A percentile compares a stretch with the other conserved stretches of the same genome.
Evolutionary conservation across 2,329 filamentous ascomycete species (phyloP).

Genomic region (Colletotrichum noveboracense): DNA sequence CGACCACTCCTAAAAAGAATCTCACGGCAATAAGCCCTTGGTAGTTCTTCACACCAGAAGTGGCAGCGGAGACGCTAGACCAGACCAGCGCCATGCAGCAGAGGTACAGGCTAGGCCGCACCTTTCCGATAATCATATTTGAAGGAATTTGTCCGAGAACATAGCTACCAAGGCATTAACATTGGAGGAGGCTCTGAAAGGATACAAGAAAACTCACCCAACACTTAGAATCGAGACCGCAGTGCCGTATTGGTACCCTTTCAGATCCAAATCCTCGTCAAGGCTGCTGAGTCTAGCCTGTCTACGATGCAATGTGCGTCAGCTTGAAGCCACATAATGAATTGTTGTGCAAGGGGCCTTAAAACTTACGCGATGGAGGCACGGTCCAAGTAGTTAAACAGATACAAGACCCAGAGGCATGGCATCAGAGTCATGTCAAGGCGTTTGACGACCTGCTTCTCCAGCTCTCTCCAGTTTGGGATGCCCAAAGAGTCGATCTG

Average conservation of each 20-base stretch:
- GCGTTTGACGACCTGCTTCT: conserved; percentile 24
- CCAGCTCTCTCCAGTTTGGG: conserved; percentile 23
- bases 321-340: neutral
- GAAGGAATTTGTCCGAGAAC: conserved; percentile 23
- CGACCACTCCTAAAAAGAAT: conserved; percentile 23
- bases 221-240: conserved; percentile 30
- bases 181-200: rapidly evolving
- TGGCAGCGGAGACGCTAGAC: conserved; percentile 23
- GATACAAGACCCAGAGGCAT: conserved; percentile 25
- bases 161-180: neutral
- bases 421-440: conserved; percentile 26
- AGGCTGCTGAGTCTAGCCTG: conserved; percentile 27
- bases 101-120: conserved; percentile 22
- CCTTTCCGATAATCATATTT: conserved; percentile 24
- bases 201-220: neutral
- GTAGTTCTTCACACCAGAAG: conserved; percentile 22
- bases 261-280: conserved; percentile 28
- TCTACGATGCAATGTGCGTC: neutral
- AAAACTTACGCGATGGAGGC: conserved; percentile 21
- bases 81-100: conserved; percentile 22
- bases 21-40: conserved; percentile 22
- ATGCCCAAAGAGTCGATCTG: conserved; percentile 26
- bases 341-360: rapidly evolving
- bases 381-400: conserved; percentile 26
- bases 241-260: conserved; percentile 27